These are phyloP conservation scores for Penicillium paradoxum DNA, from an alignment of 495 filamentous ascomycete species.

Conservation along the genomic window DNA sequence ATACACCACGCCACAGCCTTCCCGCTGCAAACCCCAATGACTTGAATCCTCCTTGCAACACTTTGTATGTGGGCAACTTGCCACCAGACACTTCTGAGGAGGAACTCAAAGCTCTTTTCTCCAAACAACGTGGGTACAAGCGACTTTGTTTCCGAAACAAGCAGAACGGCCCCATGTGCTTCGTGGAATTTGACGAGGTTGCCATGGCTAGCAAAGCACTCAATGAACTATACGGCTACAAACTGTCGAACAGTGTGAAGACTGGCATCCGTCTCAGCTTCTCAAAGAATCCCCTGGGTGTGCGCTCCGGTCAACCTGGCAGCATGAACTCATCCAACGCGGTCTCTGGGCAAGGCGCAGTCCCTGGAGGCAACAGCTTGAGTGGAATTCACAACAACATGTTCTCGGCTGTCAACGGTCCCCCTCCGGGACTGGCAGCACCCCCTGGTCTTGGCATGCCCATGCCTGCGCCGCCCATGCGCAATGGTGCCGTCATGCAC, in stretches of 20 bases:
- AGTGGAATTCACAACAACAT: slow-evolving; percentile 53
- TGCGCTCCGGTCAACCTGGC: slow-evolving; percentile 69
- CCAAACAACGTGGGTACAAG: slow-evolving; percentile 92
- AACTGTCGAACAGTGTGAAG: slow-evolving; percentile 87
- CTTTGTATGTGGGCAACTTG: slow-evolving; percentile 93
- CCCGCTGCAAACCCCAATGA: slow-evolving; percentile 93
- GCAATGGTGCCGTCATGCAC: slow-evolving; percentile 36
- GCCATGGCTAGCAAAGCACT: slow-evolving; percentile 90
- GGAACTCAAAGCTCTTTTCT: slow-evolving; percentile 92
- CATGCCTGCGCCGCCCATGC: slow-evolving; percentile 19
- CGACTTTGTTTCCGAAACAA: slow-evolving; percentile 96
- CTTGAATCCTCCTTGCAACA: slow-evolving; percentile 97
- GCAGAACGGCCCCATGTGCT: slow-evolving; percentile 97
- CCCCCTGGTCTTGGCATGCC: slow-evolving; percentile 60
- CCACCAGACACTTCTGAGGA: slow-evolving; percentile 94
- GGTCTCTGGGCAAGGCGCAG: slow-evolving; percentile 44
- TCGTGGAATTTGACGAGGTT: slow-evolving; percentile 97
- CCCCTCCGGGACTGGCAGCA: slow-evolving; percentile 65
- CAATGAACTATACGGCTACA: slow-evolving; percentile 85
- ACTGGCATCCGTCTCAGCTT: slow-evolving; percentile 97
- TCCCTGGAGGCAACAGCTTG: slow-evolving; percentile 47
- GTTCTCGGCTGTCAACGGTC: slow-evolving; percentile 69
- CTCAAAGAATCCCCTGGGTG: slow-evolving; percentile 95
- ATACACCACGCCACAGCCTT: slow-evolving; percentile 63
- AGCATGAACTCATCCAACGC: slow-evolving; percentile 48